Base-by-base conservation (phyloP, 2,329 filamentous ascomycete genomes). In the Setomelanomma holmii region DNA sequence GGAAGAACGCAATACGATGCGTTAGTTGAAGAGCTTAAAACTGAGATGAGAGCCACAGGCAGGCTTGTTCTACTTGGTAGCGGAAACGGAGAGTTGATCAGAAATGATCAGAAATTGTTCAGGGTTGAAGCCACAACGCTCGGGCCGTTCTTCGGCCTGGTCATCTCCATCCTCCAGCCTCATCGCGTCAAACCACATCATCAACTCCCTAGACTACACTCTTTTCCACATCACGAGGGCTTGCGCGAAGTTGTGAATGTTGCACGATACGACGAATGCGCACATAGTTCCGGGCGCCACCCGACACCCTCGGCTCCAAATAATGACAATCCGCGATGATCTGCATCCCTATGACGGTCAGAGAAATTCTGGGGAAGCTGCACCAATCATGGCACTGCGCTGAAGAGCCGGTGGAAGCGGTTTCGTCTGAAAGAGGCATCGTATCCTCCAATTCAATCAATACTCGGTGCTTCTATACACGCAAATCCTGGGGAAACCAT, bases 291-390 rank as follows among this genome's bases (percentile, higher is more conserved):
- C n/a, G n/a, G n/a, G n/a, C n/a, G n/a, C n/a, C n/a, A n/a, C n/a
- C n/a, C n/a, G n/a, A n/a, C n/a, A n/a, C n/a, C 33, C 22, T 39
- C 40, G 34, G 33, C n/a, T n/a, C 21, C 27, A 19, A 11, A 12
- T 49, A 17, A 12, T n/a, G 21, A 24, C 19, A n/a, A n/a, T 20
- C 10, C 35, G 24, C 39, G 43, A 39, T 24, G 42, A 47, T 39
- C 40, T 19, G 14, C 40, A 43, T 34, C 33, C 40, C 44, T 46
- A 35, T 33, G 35, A 24, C 22, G 22, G 20, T 35, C 55, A 55
- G 55, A 58, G 50, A 47, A 60, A 58, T 42, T 53, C 14, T 20
- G 23, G 14, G 51, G 33, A 19, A 40, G 30, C 54, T 53, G 56
- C 56, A 60, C 56, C 56, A 60, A 60, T 60, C 30, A 53, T 34